phyloP scores from a whole-genome alignment of 108 stramenopile genomes.

The Poteriospumella lacustris region DNA sequence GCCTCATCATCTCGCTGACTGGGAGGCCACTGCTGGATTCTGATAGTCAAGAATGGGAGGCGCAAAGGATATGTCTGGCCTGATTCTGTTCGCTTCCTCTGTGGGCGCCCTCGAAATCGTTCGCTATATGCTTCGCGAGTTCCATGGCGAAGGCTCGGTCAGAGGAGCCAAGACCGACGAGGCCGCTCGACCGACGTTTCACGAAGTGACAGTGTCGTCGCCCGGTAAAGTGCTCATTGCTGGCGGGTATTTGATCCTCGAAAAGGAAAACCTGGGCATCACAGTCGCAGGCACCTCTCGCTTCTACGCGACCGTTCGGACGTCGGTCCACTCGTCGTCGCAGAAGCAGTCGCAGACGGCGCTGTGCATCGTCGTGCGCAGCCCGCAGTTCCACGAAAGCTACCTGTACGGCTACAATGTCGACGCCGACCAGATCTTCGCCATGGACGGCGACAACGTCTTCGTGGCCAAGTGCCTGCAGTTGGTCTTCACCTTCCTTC shows the following conservation, averaged over 20 bases:
- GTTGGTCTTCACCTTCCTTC: constrained; percentile 48
- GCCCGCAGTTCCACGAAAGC: constrained; percentile 64
- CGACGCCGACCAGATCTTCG: constrained; percentile 34
- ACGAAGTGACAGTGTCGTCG: not conserved
- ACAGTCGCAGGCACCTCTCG: constrained; percentile 70
- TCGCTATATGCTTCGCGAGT: too few relatives aligned
- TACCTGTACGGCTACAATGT: constrained; percentile 38
- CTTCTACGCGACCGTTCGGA: constrained; percentile 68
- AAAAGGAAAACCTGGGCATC: constrained; percentile 72
- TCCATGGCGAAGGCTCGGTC: too few relatives aligned
- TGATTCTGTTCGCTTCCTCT: too few relatives aligned
- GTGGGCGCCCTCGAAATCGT: too few relatives aligned
- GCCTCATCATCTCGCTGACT: too few relatives aligned
- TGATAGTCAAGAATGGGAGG: too few relatives aligned
- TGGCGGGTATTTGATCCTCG: constrained; percentile 88
- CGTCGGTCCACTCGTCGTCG: constrained; percentile 36
- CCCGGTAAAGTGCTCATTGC: constrained; percentile 88
- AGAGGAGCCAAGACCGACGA: too few relatives aligned
- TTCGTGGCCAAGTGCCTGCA: constrained; percentile 77
- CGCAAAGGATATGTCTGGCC: too few relatives aligned
- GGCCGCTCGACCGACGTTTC: too few relatives aligned
- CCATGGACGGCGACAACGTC: constrained; percentile 37
- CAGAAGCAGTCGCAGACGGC: not conserved
- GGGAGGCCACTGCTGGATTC: too few relatives aligned
- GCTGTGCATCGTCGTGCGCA: constrained; percentile 50